Base-by-base conservation (phyloP, 352 stramenopile genomes). In the Pythium volutum region DNA sequence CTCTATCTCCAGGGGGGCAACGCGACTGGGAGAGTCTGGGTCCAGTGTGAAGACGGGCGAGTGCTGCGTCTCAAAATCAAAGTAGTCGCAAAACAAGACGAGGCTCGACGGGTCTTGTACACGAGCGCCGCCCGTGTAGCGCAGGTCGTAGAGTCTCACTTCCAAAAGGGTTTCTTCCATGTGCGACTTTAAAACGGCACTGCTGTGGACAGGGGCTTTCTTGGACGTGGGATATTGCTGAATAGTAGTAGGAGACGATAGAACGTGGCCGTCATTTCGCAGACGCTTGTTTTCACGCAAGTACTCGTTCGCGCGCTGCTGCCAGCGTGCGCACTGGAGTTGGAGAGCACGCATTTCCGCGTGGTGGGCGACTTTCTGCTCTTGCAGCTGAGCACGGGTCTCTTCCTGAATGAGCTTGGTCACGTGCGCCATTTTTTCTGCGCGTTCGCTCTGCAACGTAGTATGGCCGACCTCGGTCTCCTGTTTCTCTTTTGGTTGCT, bases 61-160 rank as follows among this genome's bases (percentile, higher is more conserved):
- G 18, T 66, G 15, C 36, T 81, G 73, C 1, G 70, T 64, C 41
- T 81, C 73, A 53, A 76, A 81, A 41, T 81, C 73, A 22, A 67
- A 78, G 25, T 73, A 81, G 58, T 81, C 73, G 60, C 70, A 78
- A 3, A 76, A 61, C 7, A 81, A 6, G 2, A 71, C 51, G 20
- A 68, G 57, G 4, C 34, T 52, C 18, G n/a, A 33, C 14, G 4
- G n/a, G 20, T 52, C 31, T 1, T 2, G 6, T 26, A 15, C 7
- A 14, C 26, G 48, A 42, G 16, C 22, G 20, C 38, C 25, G 0
- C 10, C 34, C 3, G 15, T 36, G 18, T 46, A 31, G 8, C 39
- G 48, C 4, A 64, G 48, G 18, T 65, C 54, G 31, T 41, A 47
- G 12, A 60, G 18, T 2, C 55, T 43, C 2, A 41, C 26, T 33